These are phyloP conservation scores for Diplotaxis tenuifolia DNA, from an alignment of 345 rosid genomes.

Conservation along the genomic window DNA sequence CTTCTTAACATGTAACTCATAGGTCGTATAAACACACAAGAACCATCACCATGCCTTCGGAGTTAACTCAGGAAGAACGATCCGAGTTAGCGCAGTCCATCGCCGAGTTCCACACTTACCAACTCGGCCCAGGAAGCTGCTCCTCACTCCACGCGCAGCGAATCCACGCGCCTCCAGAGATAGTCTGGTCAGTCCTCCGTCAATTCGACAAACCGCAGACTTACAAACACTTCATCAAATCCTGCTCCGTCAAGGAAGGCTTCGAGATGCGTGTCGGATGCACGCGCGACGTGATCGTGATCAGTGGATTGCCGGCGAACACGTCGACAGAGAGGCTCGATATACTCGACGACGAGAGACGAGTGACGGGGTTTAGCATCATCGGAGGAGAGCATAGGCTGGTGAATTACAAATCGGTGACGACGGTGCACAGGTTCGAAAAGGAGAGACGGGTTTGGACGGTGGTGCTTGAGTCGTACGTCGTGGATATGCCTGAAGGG, in stretches of 20 bases:
- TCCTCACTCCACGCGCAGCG: conserved; percentile 69
- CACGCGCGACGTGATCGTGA: conserved; percentile 73
- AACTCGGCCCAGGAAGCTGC: conserved; percentile 50
- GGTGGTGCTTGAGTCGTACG: conserved; percentile 77
- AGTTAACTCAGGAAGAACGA: conserved; percentile 55
- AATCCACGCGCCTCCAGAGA: conserved; percentile 56
- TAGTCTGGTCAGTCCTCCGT: conserved; percentile 69
- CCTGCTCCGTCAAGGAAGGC: conserved; percentile 48
- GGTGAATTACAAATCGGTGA: conserved; percentile 71
- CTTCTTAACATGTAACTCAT: no score
- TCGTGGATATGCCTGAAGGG: conserved; percentile 89
- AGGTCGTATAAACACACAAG: neutral
- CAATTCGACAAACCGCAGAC: conserved; percentile 73
- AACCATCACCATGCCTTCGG: conserved; percentile 53
- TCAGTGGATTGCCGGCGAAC: conserved; percentile 75
- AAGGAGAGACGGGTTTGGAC: conserved; percentile 55
- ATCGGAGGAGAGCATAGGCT: conserved; percentile 83
- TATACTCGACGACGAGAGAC: conserved; percentile 59
- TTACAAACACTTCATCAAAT: conserved; percentile 84
- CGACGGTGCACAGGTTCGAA: conserved; percentile 62
- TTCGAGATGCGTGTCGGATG: conserved; percentile 59
- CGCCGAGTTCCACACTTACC: conserved; percentile 67
- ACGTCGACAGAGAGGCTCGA: conserved; percentile 85
- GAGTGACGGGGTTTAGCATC: conserved; percentile 65
- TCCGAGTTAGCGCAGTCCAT: conserved; percentile 44